Base-by-base conservation (phyloP, 805 yeast genomes). In the Lipomyces lipofer region DNA sequence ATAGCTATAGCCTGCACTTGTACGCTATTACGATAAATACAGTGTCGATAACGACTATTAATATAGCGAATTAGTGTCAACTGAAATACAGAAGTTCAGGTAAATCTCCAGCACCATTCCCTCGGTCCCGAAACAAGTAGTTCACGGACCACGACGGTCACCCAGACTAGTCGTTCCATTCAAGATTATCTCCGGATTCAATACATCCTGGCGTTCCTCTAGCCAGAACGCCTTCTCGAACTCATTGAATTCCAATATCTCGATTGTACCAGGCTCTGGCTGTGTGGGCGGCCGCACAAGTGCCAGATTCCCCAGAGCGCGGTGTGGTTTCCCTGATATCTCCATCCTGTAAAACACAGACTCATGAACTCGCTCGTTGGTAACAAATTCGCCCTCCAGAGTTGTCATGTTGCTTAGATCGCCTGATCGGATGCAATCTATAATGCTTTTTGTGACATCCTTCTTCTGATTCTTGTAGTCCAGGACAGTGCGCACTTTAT, bases 351-450 rank as follows among this genome's bases (percentile, higher is more conserved):
- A 8, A 9, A 43, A 9, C 7, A 53, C 57, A 13, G 57, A 53
- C 35, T 35, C 29, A 29, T 53, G 57, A n/a, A 53, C 29, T 13
- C 32, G 22, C 27, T 53, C 57, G 13, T 40, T 40, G 15, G 51
- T 47, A n/a, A 43, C 13, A 27, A 7, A 47, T 1, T 25, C 42
- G 10, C 29, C 39, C 13, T 39, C 47, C 15, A 25, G 21, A 17
- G 24, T 8, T 22, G 49, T 25, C 3, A 35, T 21, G 21, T n/a
- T 10, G 28, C 4, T 2, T 4, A 24, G 12, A n/a, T 13, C 17
- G 46, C 22, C 33, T 13, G 38, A 17, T 15, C 13, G 43, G 8
- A 25, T 4, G 15, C 42, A 8, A n/a, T 13, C 32, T 12, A 17
- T 4, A 13, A 13, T 8, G 2, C 33, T 35, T 12, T 46, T 32